Evolutionary conservation across 1,284 basidiomycete species (phyloP).

Genomic region (Hemileccinum hortonii): DNA sequence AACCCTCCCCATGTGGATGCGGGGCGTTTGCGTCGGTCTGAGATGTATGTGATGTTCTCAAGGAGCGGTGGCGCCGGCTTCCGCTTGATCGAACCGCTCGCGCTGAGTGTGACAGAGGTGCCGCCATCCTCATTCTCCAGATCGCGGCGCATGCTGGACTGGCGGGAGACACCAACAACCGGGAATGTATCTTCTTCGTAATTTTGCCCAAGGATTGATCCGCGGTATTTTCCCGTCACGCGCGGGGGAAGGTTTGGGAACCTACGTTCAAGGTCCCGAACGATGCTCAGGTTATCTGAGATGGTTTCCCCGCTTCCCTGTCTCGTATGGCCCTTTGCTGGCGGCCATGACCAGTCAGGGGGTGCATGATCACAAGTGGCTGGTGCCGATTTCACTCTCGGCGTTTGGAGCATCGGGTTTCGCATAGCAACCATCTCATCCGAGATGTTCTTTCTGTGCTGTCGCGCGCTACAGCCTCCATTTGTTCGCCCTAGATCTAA

Average conservation of each 20-base stretch:
- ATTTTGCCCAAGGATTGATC: slow-evolving; percentile 31
- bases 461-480: background rate
- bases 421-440: slow-evolving; percentile 12
- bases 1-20: slow-evolving; percentile 29
- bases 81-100: slow-evolving; percentile 29
- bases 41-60: slow-evolving; percentile 10
- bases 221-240: slow-evolving; percentile 33
- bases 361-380: background rate
- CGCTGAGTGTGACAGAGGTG: slow-evolving; percentile 6
- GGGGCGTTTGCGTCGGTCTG: slow-evolving; percentile 6
- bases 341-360: slow-evolving; percentile 18
- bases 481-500: slow-evolving; percentile 5
- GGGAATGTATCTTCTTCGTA: slow-evolving; percentile 28
- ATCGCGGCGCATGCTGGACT: slow-evolving; percentile 20
- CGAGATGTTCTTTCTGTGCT: slow-evolving; percentile 1
- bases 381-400: slow-evolving; percentile 13
- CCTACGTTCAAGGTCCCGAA: slow-evolving; percentile 49
- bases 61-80: slow-evolving; percentile 34
- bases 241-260: slow-evolving; percentile 52
- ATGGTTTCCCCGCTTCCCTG: slow-evolving; percentile 25
- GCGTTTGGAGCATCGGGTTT: slow-evolving; percentile 5
- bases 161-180: slow-evolving; percentile 29
- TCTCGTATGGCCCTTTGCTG: slow-evolving; percentile 6
- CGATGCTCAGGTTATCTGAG: slow-evolving; percentile 42
- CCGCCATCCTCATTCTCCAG: slow-evolving; percentile 16